Base-by-base conservation (phyloP, 148 eudicot genomes). In the Rheum nobile region DNA sequence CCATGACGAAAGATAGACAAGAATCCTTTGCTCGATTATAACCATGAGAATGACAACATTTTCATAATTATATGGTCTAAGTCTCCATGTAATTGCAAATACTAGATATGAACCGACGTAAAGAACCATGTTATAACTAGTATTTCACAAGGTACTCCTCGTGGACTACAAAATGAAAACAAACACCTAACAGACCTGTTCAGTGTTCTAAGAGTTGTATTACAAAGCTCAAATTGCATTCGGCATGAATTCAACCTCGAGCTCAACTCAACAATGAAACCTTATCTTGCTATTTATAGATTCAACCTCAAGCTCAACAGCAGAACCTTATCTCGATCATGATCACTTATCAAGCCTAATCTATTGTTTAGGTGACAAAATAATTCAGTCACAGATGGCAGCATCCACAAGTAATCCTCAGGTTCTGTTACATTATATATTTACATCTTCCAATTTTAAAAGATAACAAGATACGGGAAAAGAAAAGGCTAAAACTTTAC, bases 401-500 rank as follows among this genome's bases (percentile, higher is more conserved):
- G 70, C 9, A 65, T 6, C 41, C 16, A 34, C 70, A 65, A 65
- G 21, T 6, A 16, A 65, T 10, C 22, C 17, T 65, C 24, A 50
- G 57, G n/a, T 50, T 65, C 70, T 17, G 21, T 32, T 32, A 34
- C 17, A 65, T 32, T 32, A 34, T 34, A 65, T 32, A 9, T 65
- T 41, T 34, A 65, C 9, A 50, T n/a, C 0, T 63, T 63, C 69
- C n/a, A 12, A 32, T 28, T 39, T 63, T 32, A 31, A 28, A 3
- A 14, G 69, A 63, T 12, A 65, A 29, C 39, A 65, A 0, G 70
- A 34, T 34, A 65, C 3, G 70, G 39, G 73, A 4, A 29, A 29
- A 12, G 32, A 65, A 38, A 38, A 47, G n/a, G 0, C 19, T 10
- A 7, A 47, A 17, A 69, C 37, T 28, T 48, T 94, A 94, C 98